A percentile compares a stretch with the other conserved stretches of the same genome.
Conservation (phyloP, 768 basidiomycete genomes). For the Ramaria sp. region DNA sequence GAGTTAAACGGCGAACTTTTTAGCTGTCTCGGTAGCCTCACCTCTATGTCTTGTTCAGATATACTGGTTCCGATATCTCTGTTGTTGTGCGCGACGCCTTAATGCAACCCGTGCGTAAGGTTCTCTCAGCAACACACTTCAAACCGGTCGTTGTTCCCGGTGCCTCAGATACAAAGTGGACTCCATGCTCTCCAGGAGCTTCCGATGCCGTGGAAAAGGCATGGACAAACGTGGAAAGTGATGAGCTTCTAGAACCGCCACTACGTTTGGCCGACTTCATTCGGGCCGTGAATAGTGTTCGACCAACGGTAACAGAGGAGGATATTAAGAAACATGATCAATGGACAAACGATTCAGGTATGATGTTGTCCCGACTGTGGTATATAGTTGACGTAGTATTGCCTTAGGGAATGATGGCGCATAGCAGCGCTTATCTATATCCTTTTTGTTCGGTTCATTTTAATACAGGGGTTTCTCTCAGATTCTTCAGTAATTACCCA, state of each 20-base stretch:
- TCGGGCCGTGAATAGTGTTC: slow-evolving; percentile 62
- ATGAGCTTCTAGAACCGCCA: slow-evolving; percentile 85
- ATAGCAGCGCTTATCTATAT: neutral
- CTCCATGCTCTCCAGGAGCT: slow-evolving; percentile 95
- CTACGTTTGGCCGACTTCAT: slow-evolving; percentile 72
- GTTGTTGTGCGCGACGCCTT: slow-evolving; percentile 92
- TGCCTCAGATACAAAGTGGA: slow-evolving; percentile 48
- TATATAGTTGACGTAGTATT: neutral
- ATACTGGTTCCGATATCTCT: slow-evolving; percentile 91
- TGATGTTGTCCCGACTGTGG: slow-evolving; percentile 16
- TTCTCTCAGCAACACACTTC: slow-evolving; percentile 93
- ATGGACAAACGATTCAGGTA: slow-evolving; percentile 80
- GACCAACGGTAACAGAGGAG: slow-evolving; percentile 80
- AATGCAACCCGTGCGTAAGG: slow-evolving; percentile 98
- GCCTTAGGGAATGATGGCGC: slow-evolving; percentile 8
- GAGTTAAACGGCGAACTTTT: slow-evolving; percentile 11
- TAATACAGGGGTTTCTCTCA: neutral
- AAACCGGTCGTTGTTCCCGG: slow-evolving; percentile 38
- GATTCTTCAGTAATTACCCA: neutral
- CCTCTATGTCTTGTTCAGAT: slow-evolving; percentile 27
- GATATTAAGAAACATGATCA: slow-evolving; percentile 80
- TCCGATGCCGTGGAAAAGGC: slow-evolving; percentile 73
- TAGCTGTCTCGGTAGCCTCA: neutral
- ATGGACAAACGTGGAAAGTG: slow-evolving; percentile 81
- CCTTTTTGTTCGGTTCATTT: neutral